These are phyloP conservation scores for Globisporangium orthogonon DNA, from an alignment of 352 stramenopile species.

Conservation along the genomic window DNA sequence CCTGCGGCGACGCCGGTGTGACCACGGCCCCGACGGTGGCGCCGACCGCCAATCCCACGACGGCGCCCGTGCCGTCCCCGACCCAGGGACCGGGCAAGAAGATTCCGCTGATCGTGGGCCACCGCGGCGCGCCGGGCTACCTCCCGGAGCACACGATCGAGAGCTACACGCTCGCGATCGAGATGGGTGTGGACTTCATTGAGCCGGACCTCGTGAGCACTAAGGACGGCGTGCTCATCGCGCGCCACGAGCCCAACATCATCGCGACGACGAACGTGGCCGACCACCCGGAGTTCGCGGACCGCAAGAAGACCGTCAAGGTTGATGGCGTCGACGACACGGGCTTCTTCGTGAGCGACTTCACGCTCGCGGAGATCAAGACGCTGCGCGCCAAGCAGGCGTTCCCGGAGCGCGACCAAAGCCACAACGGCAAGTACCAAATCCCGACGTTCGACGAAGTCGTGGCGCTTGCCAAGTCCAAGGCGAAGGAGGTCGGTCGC, in stretches of 20 bases:
- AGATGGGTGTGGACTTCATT: conserved; percentile 89
- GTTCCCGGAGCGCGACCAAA: conserved; percentile 66
- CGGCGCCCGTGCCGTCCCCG: background rate
- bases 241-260: conserved; percentile 86
- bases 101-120: conserved; percentile 18
- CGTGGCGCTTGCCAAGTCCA: conserved; percentile 68
- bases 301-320: conserved; percentile 44
- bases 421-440: conserved; percentile 77
- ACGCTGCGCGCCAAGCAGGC: conserved; percentile 77
- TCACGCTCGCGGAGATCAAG: conserved; percentile 89
- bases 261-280: conserved; percentile 87
- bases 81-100: background rate
- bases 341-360: conserved; percentile 89
- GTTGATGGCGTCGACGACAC: conserved; percentile 47
- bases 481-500: conserved; percentile 47
- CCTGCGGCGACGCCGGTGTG: conserved; percentile 24
- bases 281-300: conserved; percentile 61
- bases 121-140: conserved; percentile 87
- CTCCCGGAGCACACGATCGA: conserved; percentile 88
- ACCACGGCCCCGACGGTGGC: conserved; percentile 19
- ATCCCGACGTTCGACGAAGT: conserved; percentile 89
- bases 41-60: background rate
- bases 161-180: conserved; percentile 85
- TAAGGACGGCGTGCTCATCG: conserved; percentile 78
- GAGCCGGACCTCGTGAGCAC: conserved; percentile 89